phyloP scores from a whole-genome alignment of 2,329 filamentous ascomycete species.

The Pyrenophora tritici-repentis region DNA sequence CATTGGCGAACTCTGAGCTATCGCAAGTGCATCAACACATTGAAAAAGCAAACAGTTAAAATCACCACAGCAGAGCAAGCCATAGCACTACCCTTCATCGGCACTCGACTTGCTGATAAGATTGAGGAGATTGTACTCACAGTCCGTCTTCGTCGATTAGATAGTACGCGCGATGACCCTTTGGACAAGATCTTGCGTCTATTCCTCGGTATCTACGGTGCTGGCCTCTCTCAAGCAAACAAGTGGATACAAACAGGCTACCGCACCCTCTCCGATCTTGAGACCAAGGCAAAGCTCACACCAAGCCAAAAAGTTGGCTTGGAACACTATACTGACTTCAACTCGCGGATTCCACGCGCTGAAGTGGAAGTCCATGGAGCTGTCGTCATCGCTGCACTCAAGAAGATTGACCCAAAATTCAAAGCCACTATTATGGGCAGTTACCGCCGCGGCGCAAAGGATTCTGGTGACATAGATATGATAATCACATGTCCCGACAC shows the following conservation, averaged over 20 bases:
- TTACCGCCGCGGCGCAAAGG: conserved; percentile 76
- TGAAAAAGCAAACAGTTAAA: conserved; percentile 68
- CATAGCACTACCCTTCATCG: conserved; percentile 68
- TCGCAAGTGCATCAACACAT: conserved; percentile 73
- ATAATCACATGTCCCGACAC: conserved; percentile 75
- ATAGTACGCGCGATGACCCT: conserved; percentile 70
- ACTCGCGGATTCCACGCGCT: conserved; percentile 73
- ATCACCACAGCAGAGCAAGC: conserved; percentile 75
- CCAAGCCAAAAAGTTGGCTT: conserved; percentile 75
- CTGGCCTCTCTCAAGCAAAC: conserved; percentile 70
- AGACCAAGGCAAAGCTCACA: conserved; percentile 64
- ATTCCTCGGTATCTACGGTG: conserved; percentile 81
- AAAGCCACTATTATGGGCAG: conserved; percentile 80
- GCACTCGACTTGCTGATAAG: conserved; percentile 74
- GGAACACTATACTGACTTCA: conserved; percentile 79
- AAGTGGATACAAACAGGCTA: conserved; percentile 79
- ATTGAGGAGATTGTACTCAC: conserved; percentile 88
- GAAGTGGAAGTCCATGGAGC: conserved; percentile 74
- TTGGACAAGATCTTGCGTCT: conserved; percentile 67
- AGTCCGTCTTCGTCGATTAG: conserved; percentile 70
- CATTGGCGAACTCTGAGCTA: conserved; percentile 78
- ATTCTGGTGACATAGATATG: conserved; percentile 82
- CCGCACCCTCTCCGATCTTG: conserved; percentile 74
- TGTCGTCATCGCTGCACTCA: conserved; percentile 65
- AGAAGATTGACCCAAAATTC: conserved; percentile 64